phyloP scores from a whole-genome alignment of 805 yeast genomes.

The Metschnikowia matae region DNA sequence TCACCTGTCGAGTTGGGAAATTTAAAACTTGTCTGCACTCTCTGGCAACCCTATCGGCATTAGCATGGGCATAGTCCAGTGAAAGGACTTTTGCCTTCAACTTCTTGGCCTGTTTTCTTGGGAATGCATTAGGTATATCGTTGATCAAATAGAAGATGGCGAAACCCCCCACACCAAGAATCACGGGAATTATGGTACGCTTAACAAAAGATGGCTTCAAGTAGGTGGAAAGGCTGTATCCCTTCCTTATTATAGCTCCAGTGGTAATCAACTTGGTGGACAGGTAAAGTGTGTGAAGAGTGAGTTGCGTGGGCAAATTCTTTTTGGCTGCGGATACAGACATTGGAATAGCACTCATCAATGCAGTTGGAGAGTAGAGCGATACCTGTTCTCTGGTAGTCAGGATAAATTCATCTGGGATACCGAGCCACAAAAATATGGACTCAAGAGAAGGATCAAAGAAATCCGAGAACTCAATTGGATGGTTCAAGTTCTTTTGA shows the following conservation, averaged over 20 bases:
- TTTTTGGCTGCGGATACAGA: slow-evolving; percentile 29
- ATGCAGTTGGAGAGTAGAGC: slow-evolving; percentile 30
- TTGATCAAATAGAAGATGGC: slow-evolving; percentile 59
- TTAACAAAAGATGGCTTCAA: slow-evolving; percentile 39
- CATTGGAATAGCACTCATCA: slow-evolving; percentile 28
- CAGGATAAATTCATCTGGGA: slow-evolving; percentile 28
- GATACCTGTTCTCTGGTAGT: slow-evolving; percentile 27
- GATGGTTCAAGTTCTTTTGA: slow-evolving; percentile 53
- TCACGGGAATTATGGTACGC: slow-evolving; percentile 51
- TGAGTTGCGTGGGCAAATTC: slow-evolving; percentile 33
- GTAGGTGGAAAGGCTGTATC: slow-evolving; percentile 30
- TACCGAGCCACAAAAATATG: slow-evolving; percentile 44
- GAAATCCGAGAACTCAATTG: slow-evolving; percentile 67
- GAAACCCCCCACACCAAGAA: slow-evolving; percentile 47
- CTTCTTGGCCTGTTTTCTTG: slow-evolving; percentile 74
- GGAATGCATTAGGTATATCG: slow-evolving; percentile 88
- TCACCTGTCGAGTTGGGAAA: slow-evolving; percentile 79
- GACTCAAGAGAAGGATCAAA: slow-evolving; percentile 72
- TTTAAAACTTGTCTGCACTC: slow-evolving; percentile 80
- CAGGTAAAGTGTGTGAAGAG: slow-evolving; percentile 38
- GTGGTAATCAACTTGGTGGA: slow-evolving; percentile 38
- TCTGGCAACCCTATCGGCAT: slow-evolving; percentile 71
- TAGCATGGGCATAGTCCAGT: slow-evolving; percentile 73
- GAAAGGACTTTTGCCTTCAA: slow-evolving; percentile 58
- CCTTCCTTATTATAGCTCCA: slow-evolving; percentile 40